phyloP scores from a whole-genome alignment of 257 asterid genomes.

The Solanum paucissectum region DNA sequence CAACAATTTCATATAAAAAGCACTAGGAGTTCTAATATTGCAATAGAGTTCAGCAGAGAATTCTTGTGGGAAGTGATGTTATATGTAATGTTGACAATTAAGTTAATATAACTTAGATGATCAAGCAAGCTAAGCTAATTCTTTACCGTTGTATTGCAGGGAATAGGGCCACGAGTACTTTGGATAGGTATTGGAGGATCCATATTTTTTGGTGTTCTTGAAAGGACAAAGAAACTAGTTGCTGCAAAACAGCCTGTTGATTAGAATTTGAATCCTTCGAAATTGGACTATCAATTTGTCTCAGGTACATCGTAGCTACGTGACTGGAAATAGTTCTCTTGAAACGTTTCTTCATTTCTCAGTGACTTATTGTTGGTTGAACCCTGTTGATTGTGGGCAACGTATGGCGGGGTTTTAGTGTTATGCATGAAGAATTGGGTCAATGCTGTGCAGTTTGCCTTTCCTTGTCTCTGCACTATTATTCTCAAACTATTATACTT shows the following conservation, averaged over 20 bases:
- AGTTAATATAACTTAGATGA: not conserved
- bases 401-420: not conserved
- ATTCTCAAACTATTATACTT: not conserved
- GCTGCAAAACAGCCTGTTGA: constrained; percentile 16
- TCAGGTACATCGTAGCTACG: not conserved
- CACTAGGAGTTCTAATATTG: not conserved
- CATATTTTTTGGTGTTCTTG: constrained; percentile 56
- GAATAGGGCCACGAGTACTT: constrained; percentile 51
- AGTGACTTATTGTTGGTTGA: not conserved
- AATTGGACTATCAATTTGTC: not conserved
- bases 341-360: not conserved
- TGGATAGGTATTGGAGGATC: constrained; percentile 72
- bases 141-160: constrained; percentile 22
- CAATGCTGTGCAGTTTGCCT: not conserved
- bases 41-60: not conserved
- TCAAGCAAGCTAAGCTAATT: not conserved
- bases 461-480: not conserved
- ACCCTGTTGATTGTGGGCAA: not conserved
- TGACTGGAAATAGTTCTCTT: not conserved
- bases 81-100: not conserved
- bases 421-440: not conserved
- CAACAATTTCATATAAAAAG: not conserved
- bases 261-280: constrained; percentile 2
- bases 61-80: not conserved
- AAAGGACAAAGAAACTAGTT: constrained; percentile 43